Evolutionary conservation across 2,329 filamentous ascomycete genomes (phyloP).

Genomic region (Clonostachys rosea): DNA sequence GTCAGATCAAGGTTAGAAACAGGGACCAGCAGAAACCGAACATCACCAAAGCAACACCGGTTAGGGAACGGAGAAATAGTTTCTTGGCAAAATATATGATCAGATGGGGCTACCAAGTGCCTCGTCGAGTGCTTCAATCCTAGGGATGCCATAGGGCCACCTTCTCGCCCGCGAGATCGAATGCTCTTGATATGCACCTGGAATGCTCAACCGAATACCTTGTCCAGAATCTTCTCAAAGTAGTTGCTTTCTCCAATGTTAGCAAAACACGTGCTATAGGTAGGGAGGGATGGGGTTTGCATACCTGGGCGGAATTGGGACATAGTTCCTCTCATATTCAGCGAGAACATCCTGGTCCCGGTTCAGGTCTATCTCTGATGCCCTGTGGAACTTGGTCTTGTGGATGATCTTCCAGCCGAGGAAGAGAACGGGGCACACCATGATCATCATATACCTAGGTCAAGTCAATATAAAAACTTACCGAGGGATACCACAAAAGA

Average conservation of each 20-base stretch:
- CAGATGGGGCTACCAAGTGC: no score
- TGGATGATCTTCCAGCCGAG: constrained; percentile 68
- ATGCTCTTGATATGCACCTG: neutral
- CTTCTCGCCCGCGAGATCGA: no score
- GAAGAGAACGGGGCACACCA: constrained; percentile 65
- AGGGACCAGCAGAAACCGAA: no score
- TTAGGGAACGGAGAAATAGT: no score
- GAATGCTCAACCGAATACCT: constrained; percentile 5
- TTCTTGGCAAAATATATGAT: no score
- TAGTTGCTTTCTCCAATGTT: constrained; percentile 5
- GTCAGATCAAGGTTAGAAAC: no score
- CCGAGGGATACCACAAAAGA: neutral
- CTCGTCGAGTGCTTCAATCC: no score
- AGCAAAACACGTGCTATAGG: neutral
- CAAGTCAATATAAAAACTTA: neutral
- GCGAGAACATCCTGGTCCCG: constrained; percentile 63
- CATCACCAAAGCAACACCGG: no score
- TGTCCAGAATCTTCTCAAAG: constrained; percentile 7
- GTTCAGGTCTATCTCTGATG: constrained; percentile 57
- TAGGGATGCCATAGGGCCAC: no score
- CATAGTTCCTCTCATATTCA: constrained; percentile 59
- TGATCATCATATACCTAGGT: constrained; percentile 64
- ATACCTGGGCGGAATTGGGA: constrained; percentile 48
- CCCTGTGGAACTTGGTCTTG: constrained; percentile 51
- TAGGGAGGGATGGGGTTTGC: constrained; percentile 9